Percentiles rank a stretch among this genome's conserved stretches.
These are phyloP conservation scores for Yarrowia galli DNA, from an alignment of 1,139 yeast genomes.

Conservation along the genomic window DNA sequence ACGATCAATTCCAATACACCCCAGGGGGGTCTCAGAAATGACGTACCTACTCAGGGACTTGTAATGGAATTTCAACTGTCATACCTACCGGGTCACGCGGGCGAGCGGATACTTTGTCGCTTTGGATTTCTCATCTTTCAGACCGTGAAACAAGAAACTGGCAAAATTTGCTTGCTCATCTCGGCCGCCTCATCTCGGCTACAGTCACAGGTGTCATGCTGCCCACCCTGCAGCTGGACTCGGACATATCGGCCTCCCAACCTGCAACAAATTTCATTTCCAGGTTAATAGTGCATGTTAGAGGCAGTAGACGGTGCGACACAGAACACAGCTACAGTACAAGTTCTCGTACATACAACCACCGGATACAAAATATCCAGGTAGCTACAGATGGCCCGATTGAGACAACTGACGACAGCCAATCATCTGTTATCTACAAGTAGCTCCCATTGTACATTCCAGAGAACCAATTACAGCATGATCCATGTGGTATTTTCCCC, in stretches of 20 bases:
- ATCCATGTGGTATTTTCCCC: slow-evolving; percentile 4
- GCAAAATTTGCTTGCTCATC: background rate
- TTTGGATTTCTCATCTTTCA: too few species aligned
- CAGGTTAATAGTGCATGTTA: slow-evolving; percentile 5
- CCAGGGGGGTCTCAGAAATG: slow-evolving; percentile 3
- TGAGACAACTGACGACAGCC: too few species aligned
- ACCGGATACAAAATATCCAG: too few species aligned
- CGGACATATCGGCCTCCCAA: slow-evolving; percentile 6
- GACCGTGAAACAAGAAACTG: background rate
- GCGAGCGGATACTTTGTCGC: background rate
- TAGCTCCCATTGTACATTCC: background rate
- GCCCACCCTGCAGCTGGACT: slow-evolving; percentile 28
- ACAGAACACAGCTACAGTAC: too few species aligned
- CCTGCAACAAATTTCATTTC: background rate
- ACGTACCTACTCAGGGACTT: background rate
- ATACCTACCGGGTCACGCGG: slow-evolving; percentile 1
- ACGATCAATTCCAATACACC: slow-evolving; percentile 10
- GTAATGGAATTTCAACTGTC: background rate
- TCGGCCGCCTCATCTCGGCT: slow-evolving; percentile 14
- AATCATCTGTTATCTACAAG: too few species aligned
- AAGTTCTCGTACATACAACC: too few species aligned
- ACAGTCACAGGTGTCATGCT: slow-evolving; percentile 8
- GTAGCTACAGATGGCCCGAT: too few species aligned
- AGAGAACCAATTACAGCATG: background rate
- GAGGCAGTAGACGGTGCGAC: background rate